Evolutionary conservation across 2,329 filamentous ascomycete species (phyloP), one percentile per base, ranked within the genome.

Genomic region (Scortechinia acanthostroma): DNA sequence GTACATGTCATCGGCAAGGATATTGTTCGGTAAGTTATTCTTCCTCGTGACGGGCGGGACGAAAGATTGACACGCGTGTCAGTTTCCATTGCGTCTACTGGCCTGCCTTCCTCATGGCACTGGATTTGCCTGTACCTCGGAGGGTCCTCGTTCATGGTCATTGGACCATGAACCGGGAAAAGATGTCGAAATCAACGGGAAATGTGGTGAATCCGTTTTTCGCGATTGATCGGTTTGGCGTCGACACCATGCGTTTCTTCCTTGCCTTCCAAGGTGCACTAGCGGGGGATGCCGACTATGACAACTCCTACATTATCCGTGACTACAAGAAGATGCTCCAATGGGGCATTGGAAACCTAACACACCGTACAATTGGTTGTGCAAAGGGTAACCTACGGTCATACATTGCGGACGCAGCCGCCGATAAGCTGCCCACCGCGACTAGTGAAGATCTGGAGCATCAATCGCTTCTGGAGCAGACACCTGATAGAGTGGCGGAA

Each of bases 131-230:
- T 1, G 69, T 87, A 1, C 89, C 93, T 1, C 84, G 82, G 56
- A 81, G 82, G 50, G 77, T 98, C 22, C 70, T 98, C 2, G 88
- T 88, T 44, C 93, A 98, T 59, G 90, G 85, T 2, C 93, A 98
- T 61, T 98, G 94, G 93, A 95, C 90, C 14, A 83, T 98, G 66
- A 88, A 87, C 46, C 80, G 80, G 45, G 79, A 83, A 53, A 98
- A 98, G 64, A 98, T 98, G 91, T 91, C 91, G 49, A 98, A 98
- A 63, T 95, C 88, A 1, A 80, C 86, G 2, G 93, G 93, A 50
- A 96, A 96, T 59, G 91, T 95, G 2, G 91, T 98, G 37, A 93
- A 95, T 57, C 93, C 93, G 0, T 90, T 94, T 58, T 89, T 89
- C 53, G 93, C 93, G 13, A 76, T 97, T 42, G 84, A 95, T 50